Evolutionary conservation across 805 yeast genomes (phyloP).

Genomic region (Kodamaea fukazawae): DNA sequence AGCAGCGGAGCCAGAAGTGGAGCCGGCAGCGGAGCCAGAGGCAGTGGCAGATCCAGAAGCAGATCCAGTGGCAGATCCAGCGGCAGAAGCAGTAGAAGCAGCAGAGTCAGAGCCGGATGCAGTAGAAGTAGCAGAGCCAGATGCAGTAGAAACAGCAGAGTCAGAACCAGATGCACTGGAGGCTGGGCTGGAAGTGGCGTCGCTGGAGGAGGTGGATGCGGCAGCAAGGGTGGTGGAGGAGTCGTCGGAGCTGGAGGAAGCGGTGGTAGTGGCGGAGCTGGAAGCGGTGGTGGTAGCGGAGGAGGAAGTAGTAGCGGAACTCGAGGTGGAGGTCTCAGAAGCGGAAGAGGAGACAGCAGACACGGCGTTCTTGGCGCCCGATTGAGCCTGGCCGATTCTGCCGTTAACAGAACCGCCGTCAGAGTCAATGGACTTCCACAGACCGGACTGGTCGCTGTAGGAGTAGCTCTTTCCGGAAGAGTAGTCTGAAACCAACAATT

Average conservation of each 20-base stretch:
- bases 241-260: slow-evolving; percentile 18
- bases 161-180: slow-evolving; percentile 5
- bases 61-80: not conserved
- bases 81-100: not conserved
- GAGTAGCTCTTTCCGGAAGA: slow-evolving; percentile 45
- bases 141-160: not conserved
- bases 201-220: no score
- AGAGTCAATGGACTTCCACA: slow-evolving; percentile 38
- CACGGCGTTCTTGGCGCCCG: slow-evolving; percentile 9
- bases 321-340: slow-evolving; percentile 5
- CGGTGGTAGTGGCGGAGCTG: slow-evolving; percentile 16
- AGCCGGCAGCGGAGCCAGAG: not conserved
- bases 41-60: not conserved
- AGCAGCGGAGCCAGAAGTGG: not conserved
- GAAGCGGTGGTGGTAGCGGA: slow-evolving; percentile 12
- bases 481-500: slow-evolving; percentile 36
- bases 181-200: slow-evolving; percentile 5
- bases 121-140: slow-evolving; percentile 17
- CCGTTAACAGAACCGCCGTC: slow-evolving; percentile 32
- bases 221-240: slow-evolving; percentile 8
- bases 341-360: slow-evolving; percentile 8
- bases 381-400: slow-evolving; percentile 13
- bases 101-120: slow-evolving; percentile 17
- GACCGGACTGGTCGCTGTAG: slow-evolving; percentile 40
- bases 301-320: slow-evolving; percentile 1